phyloP scores from a whole-genome alignment of 345 rosid genomes.

The Kandelia obovata region DNA sequence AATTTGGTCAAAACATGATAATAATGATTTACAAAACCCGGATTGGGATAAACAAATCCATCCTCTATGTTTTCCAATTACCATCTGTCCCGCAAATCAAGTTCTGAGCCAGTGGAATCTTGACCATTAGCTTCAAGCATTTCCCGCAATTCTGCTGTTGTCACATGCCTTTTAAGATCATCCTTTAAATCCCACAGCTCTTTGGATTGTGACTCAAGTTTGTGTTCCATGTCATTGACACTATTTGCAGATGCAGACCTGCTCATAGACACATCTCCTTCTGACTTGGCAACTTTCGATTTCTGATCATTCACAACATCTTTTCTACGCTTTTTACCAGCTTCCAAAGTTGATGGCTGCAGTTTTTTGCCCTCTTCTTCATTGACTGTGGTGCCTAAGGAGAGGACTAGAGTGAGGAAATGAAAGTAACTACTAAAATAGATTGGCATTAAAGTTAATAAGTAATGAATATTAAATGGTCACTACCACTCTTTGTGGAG shows the following conservation, averaged over 20 bases:
- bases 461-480: background rate
- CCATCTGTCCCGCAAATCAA: conserved; percentile 87
- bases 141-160: conserved; percentile 68
- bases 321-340: conserved; percentile 60
- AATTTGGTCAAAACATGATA: background rate
- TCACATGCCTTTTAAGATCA: conserved; percentile 69
- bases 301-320: conserved; percentile 39
- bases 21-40: background rate
- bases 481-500: conserved; percentile 43
- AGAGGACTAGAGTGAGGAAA: conserved; percentile 19
- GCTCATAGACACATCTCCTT: conserved; percentile 40
- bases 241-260: conserved; percentile 27
- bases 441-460: background rate
- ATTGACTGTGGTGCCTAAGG: conserved; percentile 31
- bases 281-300: conserved; percentile 52
- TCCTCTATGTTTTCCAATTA: conserved; percentile 21
- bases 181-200: conserved; percentile 88
- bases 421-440: conserved; percentile 8
- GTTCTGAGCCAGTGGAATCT: conserved; percentile 79
- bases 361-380: conserved; percentile 30
- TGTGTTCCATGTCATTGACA: conserved; percentile 37
- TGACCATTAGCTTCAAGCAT: conserved; percentile 78
- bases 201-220: conserved; percentile 71
- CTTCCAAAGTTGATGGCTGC: conserved; percentile 35
- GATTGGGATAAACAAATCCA: background rate